These are phyloP conservation scores for Arthrobotrys sinensis DNA, from an alignment of 2,329 filamentous ascomycete species.

Conservation along the genomic window DNA sequence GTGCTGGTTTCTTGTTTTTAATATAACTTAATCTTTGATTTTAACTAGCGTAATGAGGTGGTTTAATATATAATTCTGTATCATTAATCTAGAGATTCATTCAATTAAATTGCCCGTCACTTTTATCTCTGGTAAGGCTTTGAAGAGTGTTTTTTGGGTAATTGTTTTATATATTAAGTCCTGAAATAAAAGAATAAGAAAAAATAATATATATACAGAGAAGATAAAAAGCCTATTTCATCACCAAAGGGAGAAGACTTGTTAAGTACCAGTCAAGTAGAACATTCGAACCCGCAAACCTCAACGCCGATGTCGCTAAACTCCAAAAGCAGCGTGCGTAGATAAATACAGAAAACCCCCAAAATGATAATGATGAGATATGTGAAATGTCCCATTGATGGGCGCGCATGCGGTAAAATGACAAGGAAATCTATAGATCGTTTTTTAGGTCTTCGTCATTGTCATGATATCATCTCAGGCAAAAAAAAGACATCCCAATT, in stretches of 20 bases:
- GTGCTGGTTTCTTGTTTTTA: no score
- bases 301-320: slow-evolving; percentile 28
- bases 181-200: slow-evolving; percentile 18
- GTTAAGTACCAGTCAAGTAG: neutral
- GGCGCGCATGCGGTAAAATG: neutral
- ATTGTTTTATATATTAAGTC: slow-evolving; percentile 1
- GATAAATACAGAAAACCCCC: neutral
- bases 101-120: no score
- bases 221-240: slow-evolving; percentile 2
- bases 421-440: slow-evolving; percentile 22
- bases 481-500: neutral
- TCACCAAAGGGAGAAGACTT: neutral
- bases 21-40: no score
- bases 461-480: slow-evolving; percentile 21
- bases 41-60: no score
- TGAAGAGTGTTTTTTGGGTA: no score
- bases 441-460: slow-evolving; percentile 25
- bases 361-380: slow-evolving; percentile 4
- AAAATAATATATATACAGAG: slow-evolving; percentile 41
- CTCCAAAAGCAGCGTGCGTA: slow-evolving; percentile 34
- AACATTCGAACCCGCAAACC: slow-evolving; percentile 1
- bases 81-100: no score
- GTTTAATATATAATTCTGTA: no score
- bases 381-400: neutral
- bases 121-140: no score